Conservation (phyloP, 768 basidiomycete species). For the Mycena filopes region DNA sequence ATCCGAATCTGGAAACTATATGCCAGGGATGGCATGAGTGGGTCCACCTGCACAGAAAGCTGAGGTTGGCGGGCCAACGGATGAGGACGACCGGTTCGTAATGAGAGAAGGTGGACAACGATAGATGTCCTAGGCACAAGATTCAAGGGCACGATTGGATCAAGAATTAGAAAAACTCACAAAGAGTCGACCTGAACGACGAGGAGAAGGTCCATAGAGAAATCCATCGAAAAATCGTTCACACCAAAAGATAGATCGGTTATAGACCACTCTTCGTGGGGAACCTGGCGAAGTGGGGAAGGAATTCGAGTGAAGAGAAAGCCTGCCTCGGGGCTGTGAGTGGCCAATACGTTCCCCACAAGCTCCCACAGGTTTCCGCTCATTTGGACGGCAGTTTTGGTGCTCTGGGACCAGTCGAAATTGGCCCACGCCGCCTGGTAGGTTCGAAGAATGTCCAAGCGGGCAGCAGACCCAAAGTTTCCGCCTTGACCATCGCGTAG, state of each 20-base stretch:
- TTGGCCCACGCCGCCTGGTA: constrained; percentile 43
- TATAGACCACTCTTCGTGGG: constrained; percentile 40
- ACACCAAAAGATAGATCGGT: constrained; percentile 39
- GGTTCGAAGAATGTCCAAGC: constrained; percentile 39
- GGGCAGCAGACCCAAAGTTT: constrained; percentile 32
- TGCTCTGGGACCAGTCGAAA: constrained; percentile 34
- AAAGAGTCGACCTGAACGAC: constrained; percentile 36
- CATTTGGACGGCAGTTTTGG: constrained; percentile 27
- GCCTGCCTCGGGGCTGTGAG: constrained; percentile 24
- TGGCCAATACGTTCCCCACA: constrained; percentile 45
- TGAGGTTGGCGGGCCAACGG: constrained; percentile 28
- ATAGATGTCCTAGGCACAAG: not conserved
- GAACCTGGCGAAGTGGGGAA: constrained; percentile 42
- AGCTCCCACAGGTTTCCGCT: constrained; percentile 46
- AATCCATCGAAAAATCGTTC: constrained; percentile 50
- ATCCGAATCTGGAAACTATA: constrained; percentile 43
- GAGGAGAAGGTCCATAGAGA: constrained; percentile 47
- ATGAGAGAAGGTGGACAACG: constrained; percentile 41
- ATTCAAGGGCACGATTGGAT: not conserved
- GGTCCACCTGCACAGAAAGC: constrained; percentile 13
- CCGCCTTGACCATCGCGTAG: constrained; percentile 37
- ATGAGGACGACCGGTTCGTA: constrained; percentile 44
- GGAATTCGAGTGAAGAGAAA: constrained; percentile 43
- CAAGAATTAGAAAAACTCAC: not conserved
- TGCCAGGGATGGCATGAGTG: not conserved